Evolutionary conservation across 192 early-diverging fungal species (phyloP).

Genomic region (Rhizoclosmatium sp.): DNA sequence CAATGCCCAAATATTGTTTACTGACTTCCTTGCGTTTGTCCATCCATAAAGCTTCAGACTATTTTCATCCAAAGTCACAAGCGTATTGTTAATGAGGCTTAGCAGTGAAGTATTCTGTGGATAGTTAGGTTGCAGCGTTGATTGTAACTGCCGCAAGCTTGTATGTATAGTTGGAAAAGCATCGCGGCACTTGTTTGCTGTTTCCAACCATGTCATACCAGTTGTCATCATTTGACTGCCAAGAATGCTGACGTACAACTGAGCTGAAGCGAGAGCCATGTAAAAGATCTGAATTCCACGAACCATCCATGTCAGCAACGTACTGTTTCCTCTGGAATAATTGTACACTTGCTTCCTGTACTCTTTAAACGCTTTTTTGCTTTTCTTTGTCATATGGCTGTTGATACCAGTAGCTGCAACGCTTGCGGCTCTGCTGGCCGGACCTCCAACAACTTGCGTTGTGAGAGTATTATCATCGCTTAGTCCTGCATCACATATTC

Average conservation of each 20-base stretch:
- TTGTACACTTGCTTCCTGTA: constrained; percentile 42
- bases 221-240: constrained; percentile 3
- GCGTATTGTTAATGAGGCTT: neutral
- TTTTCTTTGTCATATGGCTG: constrained; percentile 31
- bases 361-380: constrained; percentile 35
- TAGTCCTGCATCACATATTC: constrained; percentile 38
- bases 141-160: constrained; percentile 25
- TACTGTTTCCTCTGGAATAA: constrained; percentile 40
- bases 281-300: constrained; percentile 35
- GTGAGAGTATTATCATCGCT: constrained; percentile 23
- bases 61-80: neutral
- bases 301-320: constrained; percentile 36
- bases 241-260: constrained; percentile 26
- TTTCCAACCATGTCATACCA: constrained; percentile 14
- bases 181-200: constrained; percentile 14
- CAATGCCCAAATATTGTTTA: constrained; percentile 16
- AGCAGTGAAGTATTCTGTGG: neutral
- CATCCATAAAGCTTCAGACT: constrained; percentile 13
- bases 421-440: neutral
- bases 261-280: constrained; percentile 12
- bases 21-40: neutral
- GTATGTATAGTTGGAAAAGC: constrained; percentile 18
- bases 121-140: neutral
- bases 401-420: neutral
- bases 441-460: neutral